phyloP scores from a whole-genome alignment of 2,329 filamentous ascomycete species.

The Fusarium scirpi region DNA sequence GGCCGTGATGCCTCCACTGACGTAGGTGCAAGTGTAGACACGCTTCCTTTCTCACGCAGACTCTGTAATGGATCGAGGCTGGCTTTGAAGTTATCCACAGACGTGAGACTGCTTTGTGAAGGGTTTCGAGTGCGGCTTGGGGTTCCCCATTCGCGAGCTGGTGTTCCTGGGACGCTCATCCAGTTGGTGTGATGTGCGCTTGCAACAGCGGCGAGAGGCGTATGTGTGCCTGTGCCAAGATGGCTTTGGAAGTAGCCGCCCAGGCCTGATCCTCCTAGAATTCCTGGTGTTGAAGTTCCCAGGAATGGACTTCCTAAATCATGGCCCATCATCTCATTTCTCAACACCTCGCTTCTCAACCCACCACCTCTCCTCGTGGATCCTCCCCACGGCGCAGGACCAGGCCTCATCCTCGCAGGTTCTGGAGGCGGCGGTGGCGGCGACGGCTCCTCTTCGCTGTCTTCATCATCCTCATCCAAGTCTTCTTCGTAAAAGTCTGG shows the following conservation, averaged over 20 bases:
- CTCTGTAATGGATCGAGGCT: conserved; percentile 57
- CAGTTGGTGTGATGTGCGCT: conserved; percentile 65
- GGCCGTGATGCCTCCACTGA: conserved; percentile 66
- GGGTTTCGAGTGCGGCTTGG: conserved; percentile 57
- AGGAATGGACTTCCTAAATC: conserved; percentile 69
- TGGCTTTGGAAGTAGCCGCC: conserved; percentile 87
- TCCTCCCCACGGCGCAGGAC: conserved; percentile 28
- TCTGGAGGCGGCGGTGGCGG: conserved; percentile 33
- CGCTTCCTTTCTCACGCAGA: conserved; percentile 70
- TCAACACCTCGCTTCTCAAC: conserved; percentile 50
- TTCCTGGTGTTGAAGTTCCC: conserved; percentile 70
- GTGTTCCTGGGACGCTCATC: conserved; percentile 47
- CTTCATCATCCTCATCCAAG: conserved; percentile 64
- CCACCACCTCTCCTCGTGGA: conserved; percentile 46
- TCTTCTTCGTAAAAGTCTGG: conserved; percentile 96
- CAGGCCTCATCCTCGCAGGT: conserved; percentile 38
- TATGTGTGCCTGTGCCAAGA: conserved; percentile 80
- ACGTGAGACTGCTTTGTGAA: conserved; percentile 61
- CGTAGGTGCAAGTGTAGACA: conserved; percentile 71
- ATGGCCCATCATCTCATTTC: conserved; percentile 49
- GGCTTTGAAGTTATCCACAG: conserved; percentile 56
- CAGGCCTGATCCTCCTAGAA: conserved; percentile 78
- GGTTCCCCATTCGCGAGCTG: conserved; percentile 26
- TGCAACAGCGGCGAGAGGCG: conserved; percentile 82
- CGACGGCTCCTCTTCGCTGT: conserved; percentile 51